phyloP scores from a whole-genome alignment of 2,329 filamentous ascomycete genomes.

The Aquanectria penicillioides region DNA sequence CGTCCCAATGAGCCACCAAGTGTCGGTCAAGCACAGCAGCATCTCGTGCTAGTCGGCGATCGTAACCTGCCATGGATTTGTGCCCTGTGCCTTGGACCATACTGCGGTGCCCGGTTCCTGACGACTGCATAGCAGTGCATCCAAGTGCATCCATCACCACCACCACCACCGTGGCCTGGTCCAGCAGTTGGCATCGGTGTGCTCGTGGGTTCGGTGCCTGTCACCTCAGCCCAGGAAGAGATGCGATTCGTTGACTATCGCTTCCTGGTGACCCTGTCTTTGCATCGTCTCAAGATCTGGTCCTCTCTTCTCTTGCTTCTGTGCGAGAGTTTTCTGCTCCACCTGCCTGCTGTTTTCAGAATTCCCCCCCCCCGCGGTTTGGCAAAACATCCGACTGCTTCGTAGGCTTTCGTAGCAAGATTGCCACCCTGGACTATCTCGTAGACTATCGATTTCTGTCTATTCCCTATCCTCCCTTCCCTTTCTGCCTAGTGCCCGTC shows the following conservation, averaged over 20 bases:
- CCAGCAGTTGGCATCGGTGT: background rate
- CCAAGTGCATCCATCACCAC: background rate
- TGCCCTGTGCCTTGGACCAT: background rate
- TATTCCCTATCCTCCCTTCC: background rate
- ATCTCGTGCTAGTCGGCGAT: background rate
- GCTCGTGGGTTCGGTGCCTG: constrained; percentile 14
- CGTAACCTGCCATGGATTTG: background rate
- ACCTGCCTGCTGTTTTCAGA: no score
- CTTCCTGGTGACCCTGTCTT: background rate
- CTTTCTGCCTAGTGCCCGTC: background rate
- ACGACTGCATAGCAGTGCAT: background rate
- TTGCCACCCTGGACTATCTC: no score
- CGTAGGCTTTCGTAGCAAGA: no score
- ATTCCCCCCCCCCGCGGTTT: no score
- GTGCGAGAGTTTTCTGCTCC: no score
- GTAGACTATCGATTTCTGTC: background rate
- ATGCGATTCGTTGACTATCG: constrained; percentile 21
- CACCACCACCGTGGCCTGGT: no score
- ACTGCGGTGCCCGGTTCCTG: constrained; percentile 8
- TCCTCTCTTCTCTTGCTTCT: background rate
- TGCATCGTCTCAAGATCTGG: background rate
- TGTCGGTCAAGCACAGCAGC: constrained; percentile 11
- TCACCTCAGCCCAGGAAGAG: background rate
- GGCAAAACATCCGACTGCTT: no score
- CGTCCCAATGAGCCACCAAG: constrained; percentile 6